Percentiles rank a stretch among this genome's conserved stretches.
Evolutionary conservation across 2,329 filamentous ascomycete species (phyloP).

Genomic region (Malbranchea zuffiana): DNA sequence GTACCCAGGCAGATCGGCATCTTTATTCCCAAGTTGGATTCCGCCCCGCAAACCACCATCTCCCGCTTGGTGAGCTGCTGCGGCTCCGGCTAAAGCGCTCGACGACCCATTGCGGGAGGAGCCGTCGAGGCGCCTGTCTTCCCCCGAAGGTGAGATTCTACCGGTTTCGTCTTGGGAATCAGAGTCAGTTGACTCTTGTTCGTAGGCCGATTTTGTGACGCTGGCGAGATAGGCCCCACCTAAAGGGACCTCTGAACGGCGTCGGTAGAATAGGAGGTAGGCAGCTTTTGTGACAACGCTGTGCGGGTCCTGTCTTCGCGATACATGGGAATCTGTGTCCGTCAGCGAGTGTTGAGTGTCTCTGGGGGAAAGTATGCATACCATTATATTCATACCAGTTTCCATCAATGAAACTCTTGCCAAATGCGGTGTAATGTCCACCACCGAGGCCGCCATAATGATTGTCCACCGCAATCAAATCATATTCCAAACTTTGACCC

Average conservation of each 20-base stretch:
- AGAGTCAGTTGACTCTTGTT: constrained; percentile 40
- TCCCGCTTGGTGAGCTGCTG: constrained; percentile 59
- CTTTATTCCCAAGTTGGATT: constrained; percentile 25
- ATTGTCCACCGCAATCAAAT: constrained; percentile 90
- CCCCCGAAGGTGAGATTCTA: constrained; percentile 53
- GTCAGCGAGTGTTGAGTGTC: constrained; percentile 32
- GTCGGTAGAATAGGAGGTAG: constrained; percentile 92
- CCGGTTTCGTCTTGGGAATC: constrained; percentile 34
- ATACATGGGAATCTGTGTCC: constrained; percentile 60
- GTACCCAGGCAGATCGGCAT: constrained; percentile 25
- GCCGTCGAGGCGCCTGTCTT: constrained; percentile 77
- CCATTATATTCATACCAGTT: constrained; percentile 97
- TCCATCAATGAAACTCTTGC: constrained; percentile 79
- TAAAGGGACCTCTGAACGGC: constrained; percentile 63
- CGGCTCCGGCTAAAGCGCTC: constrained; percentile 72
- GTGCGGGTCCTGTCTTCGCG: constrained; percentile 47
- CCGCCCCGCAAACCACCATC: constrained; percentile 47
- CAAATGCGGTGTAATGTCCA: constrained; percentile 91
- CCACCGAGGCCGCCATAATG: constrained; percentile 89
- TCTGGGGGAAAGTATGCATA: constrained; percentile 28
- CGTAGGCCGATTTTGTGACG: constrained; percentile 55
- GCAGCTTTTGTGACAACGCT: constrained; percentile 63
- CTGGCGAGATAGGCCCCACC: constrained; percentile 66
- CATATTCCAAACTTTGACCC: constrained; percentile 75
- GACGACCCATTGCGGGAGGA: constrained; percentile 84